Conservation (phyloP, 1,139 yeast species). For the Taphrina flavorubra region DNA sequence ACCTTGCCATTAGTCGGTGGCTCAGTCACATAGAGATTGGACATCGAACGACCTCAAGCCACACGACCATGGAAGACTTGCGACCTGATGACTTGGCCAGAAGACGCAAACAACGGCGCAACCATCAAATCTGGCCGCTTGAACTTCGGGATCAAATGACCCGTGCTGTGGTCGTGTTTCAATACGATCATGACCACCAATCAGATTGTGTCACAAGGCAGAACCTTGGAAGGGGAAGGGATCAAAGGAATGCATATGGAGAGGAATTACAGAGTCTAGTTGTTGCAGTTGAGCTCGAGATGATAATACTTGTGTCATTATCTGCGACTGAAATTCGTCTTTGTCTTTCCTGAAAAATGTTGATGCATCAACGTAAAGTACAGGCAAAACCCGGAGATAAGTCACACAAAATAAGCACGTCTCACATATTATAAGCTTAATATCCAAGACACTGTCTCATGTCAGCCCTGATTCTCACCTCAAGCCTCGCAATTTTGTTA, state of each 20-base stretch:
- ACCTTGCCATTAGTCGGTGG: slow-evolving; percentile 53
- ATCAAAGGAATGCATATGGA: too few relatives aligned
- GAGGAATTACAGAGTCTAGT: too few relatives aligned
- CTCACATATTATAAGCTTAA: slow-evolving; percentile 4
- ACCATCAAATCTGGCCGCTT: background rate
- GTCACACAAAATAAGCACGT: background rate
- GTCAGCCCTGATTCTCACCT: background rate
- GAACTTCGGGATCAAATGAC: background rate
- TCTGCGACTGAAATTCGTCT: too few relatives aligned
- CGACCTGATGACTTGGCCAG: too few relatives aligned
- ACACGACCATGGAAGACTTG: background rate
- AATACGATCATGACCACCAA: background rate
- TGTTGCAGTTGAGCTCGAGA: too few relatives aligned
- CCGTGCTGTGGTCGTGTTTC: background rate
- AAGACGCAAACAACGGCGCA: too few relatives aligned
- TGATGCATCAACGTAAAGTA: too few relatives aligned
- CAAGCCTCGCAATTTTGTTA: background rate
- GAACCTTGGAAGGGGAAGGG: too few relatives aligned
- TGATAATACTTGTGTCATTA: too few relatives aligned
- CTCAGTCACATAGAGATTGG: slow-evolving; percentile 32
- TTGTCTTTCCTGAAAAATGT: too few relatives aligned
- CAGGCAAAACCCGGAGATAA: background rate
- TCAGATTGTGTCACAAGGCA: background rate
- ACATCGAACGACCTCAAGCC: slow-evolving; percentile 19
- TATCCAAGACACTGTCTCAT: background rate